Conservation (phyloP, 2,329 filamentous ascomycete species). For the Lecanoromycetidae sp. region DNA sequence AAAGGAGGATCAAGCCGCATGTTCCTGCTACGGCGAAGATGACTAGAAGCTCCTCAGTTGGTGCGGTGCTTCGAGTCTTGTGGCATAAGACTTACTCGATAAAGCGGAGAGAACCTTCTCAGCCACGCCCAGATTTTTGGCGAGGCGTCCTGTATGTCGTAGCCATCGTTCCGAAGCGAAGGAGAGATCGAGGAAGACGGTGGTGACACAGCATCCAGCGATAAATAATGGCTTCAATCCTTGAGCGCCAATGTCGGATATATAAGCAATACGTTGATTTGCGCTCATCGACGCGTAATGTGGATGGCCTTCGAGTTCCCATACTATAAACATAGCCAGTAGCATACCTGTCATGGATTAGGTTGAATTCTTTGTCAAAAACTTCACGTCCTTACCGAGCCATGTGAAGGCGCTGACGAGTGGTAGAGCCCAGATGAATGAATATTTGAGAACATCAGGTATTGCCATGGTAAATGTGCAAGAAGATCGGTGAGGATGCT, state of each 20-base stretch:
- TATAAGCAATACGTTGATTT: conserved; percentile 37
- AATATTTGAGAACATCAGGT: conserved; percentile 12
- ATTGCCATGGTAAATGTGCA: conserved; percentile 1
- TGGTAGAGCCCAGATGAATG: conserved; percentile 43
- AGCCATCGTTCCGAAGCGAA: conserved; percentile 77
- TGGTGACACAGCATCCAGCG: conserved; percentile 48
- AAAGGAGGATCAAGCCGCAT: conserved; percentile 65
- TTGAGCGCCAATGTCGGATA: conserved; percentile 43
- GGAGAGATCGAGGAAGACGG: conserved; percentile 66
- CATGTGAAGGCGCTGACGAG: conserved; percentile 46
- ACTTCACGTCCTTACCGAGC: conserved; percentile 30
- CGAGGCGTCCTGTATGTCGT: conserved; percentile 66
- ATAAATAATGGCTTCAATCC: conserved; percentile 52
- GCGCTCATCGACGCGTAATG: conserved; percentile 40
- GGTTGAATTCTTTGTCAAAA: neutral
- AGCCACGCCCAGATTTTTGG: conserved; percentile 48
- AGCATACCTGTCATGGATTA: conserved; percentile 38
- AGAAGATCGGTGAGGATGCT: neutral
- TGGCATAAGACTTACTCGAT: conserved; percentile 27
- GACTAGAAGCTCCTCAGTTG: conserved; percentile 41
- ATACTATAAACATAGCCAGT: conserved; percentile 47
- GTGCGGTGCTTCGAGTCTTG: conserved; percentile 19
- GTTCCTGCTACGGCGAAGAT: conserved; percentile 62
- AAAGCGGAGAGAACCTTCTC: conserved; percentile 28
- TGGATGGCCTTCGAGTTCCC: conserved; percentile 41